A percentile compares a stretch with the other conserved stretches of the same genome.
Evolutionary conservation across 805 yeast species (phyloP).

Genomic region (Wickerhamiella australiensis): DNA sequence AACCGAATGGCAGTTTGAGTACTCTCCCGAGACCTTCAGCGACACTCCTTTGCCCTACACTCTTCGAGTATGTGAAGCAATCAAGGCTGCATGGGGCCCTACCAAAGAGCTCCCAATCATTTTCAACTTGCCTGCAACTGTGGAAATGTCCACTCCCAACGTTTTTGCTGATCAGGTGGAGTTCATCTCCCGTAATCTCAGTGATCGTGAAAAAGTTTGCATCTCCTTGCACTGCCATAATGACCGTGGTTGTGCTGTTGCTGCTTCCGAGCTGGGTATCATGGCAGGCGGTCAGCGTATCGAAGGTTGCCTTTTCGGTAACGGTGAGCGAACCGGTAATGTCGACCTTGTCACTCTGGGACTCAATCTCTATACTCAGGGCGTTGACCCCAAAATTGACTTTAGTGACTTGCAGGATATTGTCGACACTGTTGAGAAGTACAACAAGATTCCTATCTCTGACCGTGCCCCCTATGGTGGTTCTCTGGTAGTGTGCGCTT

Average conservation of each 20-base stretch:
- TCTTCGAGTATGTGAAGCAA: constrained; percentile 59
- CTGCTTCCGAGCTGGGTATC: constrained; percentile 72
- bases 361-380: constrained; percentile 67
- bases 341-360: constrained; percentile 73
- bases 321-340: constrained; percentile 81
- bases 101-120: constrained; percentile 52
- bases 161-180: constrained; percentile 78
- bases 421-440: constrained; percentile 61
- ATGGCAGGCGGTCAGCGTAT: constrained; percentile 82
- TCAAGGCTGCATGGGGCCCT: constrained; percentile 64
- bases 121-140: constrained; percentile 76
- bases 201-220: constrained; percentile 57
- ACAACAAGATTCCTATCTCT: constrained; percentile 70
- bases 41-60: constrained; percentile 58
- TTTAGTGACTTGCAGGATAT: constrained; percentile 54
- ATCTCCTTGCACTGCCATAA: constrained; percentile 74
- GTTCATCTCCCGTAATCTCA: constrained; percentile 48
- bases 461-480: constrained; percentile 79
- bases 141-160: constrained; percentile 70
- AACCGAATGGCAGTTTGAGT: constrained; percentile 65
- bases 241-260: constrained; percentile 82
- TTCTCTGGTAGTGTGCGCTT: constrained; percentile 69
- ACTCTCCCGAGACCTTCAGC: constrained; percentile 69
- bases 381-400: constrained; percentile 57
- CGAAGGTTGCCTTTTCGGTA: constrained; percentile 76